A percentile compares a stretch with the other conserved stretches of the same genome.
phyloP scores from a whole-genome alignment of 2,329 filamentous ascomycete genomes.

The Aspergillus neotritici region DNA sequence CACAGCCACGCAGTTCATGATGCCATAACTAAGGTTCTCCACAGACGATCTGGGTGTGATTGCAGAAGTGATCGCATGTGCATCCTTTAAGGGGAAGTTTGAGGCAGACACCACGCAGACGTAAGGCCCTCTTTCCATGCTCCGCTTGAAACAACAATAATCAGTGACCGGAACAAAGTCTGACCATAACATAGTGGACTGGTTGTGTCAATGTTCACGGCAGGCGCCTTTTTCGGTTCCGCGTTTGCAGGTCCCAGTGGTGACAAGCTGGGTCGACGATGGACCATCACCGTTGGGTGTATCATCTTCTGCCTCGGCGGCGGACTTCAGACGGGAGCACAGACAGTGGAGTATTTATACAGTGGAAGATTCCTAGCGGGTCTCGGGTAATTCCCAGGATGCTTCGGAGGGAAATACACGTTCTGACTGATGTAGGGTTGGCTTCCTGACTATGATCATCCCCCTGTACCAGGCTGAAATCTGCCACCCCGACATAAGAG shows the following conservation, averaged over 20 bases:
- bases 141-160: neutral
- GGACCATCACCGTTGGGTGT: conserved; percentile 67
- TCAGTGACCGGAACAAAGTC: neutral
- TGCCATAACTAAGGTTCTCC: conserved; percentile 3
- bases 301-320: conserved; percentile 68
- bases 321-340: conserved; percentile 65
- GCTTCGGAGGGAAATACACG: conserved; percentile 25
- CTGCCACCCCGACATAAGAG: conserved; percentile 71
- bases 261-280: conserved; percentile 62
- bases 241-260: conserved; percentile 57
- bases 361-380: conserved; percentile 65
- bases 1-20: neutral
- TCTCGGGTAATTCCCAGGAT: conserved; percentile 17
- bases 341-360: conserved; percentile 57
- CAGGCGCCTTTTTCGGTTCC: conserved; percentile 66
- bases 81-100: conserved; percentile 32
- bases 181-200: conserved; percentile 48
- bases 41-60: conserved; percentile 55
- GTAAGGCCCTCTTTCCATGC: conserved; percentile 15
- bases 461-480: conserved; percentile 75
- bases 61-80: conserved; percentile 49
- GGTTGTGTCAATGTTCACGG: conserved; percentile 73
- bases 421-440: conserved; percentile 46
- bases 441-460: conserved; percentile 58
- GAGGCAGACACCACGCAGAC: conserved; percentile 24